Evolutionary conservation across 2,329 filamentous ascomycete species (phyloP).

Genomic region (Penicillium psychrosexuale): DNA sequence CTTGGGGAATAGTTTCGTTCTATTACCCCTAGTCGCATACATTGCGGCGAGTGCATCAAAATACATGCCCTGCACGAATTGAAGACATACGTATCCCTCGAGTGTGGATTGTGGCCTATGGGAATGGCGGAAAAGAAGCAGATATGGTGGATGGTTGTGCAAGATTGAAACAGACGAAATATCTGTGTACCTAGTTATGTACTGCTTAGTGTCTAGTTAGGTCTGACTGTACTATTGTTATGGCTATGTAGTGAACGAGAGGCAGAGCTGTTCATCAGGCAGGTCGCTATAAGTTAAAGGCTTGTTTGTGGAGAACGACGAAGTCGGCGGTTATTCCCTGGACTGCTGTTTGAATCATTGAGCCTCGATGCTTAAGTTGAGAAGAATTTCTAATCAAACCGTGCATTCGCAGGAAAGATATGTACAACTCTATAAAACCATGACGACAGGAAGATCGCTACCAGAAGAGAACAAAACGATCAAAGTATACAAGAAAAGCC

Average conservation of each 20-base stretch:
- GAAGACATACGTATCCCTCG: no score
- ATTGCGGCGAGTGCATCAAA: no score
- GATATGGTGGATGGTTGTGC: no score
- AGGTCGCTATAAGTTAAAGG: slow-evolving; percentile 8
- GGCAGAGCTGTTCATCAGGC: neutral
- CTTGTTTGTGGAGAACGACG: neutral
- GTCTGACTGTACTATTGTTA: no score
- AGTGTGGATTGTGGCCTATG: no score
- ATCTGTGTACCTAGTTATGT: no score
- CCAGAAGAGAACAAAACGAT: neutral
- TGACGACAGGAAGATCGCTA: neutral
- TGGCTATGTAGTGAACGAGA: no score
- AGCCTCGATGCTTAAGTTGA: neutral
- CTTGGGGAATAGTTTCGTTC: neutral
- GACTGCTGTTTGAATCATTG: neutral
- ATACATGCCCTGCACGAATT: no score
- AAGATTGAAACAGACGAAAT: no score
- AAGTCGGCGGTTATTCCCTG: neutral
- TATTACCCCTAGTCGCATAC: no score
- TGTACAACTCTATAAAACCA: slow-evolving; percentile 13
- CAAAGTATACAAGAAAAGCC: slow-evolving; percentile 6
- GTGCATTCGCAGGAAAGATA: slow-evolving; percentile 12
- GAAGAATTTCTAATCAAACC: neutral
- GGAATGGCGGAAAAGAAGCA: no score
- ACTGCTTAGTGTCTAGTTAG: no score